Evolutionary conservation across 2,329 filamentous ascomycete species (phyloP).

Genomic region (Xylaria sp.): DNA sequence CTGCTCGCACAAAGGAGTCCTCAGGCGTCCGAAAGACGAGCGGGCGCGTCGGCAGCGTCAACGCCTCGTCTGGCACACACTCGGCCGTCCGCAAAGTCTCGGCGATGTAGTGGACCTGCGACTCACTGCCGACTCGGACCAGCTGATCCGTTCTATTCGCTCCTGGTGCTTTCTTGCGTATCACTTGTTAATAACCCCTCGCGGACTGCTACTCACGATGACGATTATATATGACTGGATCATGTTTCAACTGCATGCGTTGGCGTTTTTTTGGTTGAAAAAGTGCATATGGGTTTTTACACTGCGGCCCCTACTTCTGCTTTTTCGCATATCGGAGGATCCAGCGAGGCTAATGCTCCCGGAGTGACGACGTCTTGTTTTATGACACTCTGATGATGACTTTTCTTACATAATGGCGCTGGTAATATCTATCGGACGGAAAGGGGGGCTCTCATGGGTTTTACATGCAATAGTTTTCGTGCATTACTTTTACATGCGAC

Average conservation of each 20-base stretch:
- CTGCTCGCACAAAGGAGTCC: conserved; percentile 63
- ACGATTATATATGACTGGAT: conserved; percentile 57
- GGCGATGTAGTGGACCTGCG: conserved; percentile 52
- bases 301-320: conserved; percentile 16
- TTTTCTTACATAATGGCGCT: conserved; percentile 22
- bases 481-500: conserved; percentile 24
- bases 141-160: conserved; percentile 39
- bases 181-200: conserved; percentile 42
- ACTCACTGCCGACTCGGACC: conserved; percentile 35
- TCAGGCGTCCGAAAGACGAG: conserved; percentile 73
- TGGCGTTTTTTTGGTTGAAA: conserved; percentile 53
- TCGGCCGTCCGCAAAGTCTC: conserved; percentile 66
- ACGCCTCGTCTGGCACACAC: conserved; percentile 54
- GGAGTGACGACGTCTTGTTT: conserved; percentile 21
- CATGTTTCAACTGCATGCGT: conserved; percentile 56
- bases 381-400: conserved; percentile 22
- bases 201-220: conserved; percentile 53
- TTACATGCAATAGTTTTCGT: conserved; percentile 3
- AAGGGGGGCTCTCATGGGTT: background rate
- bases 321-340: conserved; percentile 17
- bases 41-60: conserved; percentile 71
- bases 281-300: conserved; percentile 36
- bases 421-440: conserved; percentile 3
- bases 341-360: conserved; percentile 6
- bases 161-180: conserved; percentile 43